Evolutionary conservation across 163 green algal species (phyloP).

Genomic region (Coccomyxa subellipsoidea): DNA sequence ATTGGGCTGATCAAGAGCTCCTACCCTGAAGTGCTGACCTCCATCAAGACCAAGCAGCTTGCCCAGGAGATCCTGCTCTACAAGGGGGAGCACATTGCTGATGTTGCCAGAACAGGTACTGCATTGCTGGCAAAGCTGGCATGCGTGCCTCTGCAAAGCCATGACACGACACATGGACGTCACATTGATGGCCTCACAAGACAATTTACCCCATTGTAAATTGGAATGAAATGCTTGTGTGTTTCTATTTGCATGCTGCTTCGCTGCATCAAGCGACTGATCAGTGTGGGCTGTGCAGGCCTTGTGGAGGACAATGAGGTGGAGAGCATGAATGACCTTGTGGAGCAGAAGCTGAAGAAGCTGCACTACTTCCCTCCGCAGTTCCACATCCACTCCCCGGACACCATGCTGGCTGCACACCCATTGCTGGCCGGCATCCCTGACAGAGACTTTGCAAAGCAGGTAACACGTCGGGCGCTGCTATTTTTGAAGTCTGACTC

Average conservation of each 20-base stretch:
- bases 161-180: too few species aligned
- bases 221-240: too few species aligned
- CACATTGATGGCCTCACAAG: too few species aligned
- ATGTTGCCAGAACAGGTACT: slow-evolving; percentile 25
- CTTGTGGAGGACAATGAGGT: slow-evolving; percentile 27
- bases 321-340: slow-evolving; percentile 23
- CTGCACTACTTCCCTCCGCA: slow-evolving; percentile 23
- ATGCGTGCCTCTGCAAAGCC: too few species aligned
- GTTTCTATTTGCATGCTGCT: too few species aligned
- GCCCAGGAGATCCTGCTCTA: slow-evolving; percentile 30
- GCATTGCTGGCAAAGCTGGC: too few species aligned
- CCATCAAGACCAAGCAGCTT: slow-evolving; percentile 32
- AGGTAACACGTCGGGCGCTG: too few species aligned
- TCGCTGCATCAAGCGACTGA: too few species aligned
- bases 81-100: slow-evolving; percentile 27
- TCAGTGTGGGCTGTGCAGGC: slow-evolving; percentile 22
- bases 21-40: slow-evolving; percentile 25
- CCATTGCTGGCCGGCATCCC: slow-evolving; percentile 18
- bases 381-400: neutral
- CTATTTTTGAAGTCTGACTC: too few species aligned
- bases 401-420: slow-evolving; percentile 5
- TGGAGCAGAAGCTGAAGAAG: slow-evolving; percentile 28
- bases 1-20: slow-evolving; percentile 11
- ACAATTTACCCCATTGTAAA: too few species aligned
- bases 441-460: neutral